phyloP scores from a whole-genome alignment of 2,329 filamentous ascomycete species.

The Pseudocercospora fijiensis region DNA sequence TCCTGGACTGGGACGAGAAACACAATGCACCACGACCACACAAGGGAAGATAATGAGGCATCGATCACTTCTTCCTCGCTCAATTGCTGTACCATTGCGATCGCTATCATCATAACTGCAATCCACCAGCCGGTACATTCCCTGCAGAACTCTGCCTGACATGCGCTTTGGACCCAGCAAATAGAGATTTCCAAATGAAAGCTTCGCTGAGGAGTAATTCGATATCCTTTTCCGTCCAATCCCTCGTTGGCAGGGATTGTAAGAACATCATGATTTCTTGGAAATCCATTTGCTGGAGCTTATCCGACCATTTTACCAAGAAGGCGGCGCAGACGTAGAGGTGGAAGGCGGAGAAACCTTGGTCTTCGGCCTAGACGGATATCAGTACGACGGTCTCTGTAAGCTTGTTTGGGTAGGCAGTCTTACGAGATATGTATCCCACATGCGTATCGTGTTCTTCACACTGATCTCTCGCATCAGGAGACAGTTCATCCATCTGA shows the following conservation, averaged over 20 bases:
- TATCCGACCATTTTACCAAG: conserved; percentile 95
- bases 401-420: no score
- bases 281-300: conserved; percentile 95
- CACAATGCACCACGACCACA: not conserved
- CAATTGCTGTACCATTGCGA: not conserved
- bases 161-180: conserved; percentile 91
- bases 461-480: conserved; percentile 97
- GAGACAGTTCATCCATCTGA: conserved; percentile 99
- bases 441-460: conserved; percentile 96
- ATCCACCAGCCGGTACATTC: conserved; percentile 1
- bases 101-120: conserved; percentile 2
- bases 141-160: conserved; percentile 45
- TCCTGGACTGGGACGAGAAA: not conserved
- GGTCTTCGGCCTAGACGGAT: conserved; percentile 94
- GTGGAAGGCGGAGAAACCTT: conserved; percentile 97
- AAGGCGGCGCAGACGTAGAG: conserved; percentile 98
- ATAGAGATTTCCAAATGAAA: conserved; percentile 97
- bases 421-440: conserved; percentile 95
- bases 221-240: conserved; percentile 98
- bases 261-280: conserved; percentile 99
- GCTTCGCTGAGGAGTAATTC: conserved; percentile 93
- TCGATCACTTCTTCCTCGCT: not conserved
- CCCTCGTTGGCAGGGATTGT: conserved; percentile 85
- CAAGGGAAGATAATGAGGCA: not conserved
- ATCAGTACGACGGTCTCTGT: no score